These are phyloP conservation scores for Vigna angularis DNA, from an alignment of 306 rosid genomes.

Conservation along the genomic window DNA sequence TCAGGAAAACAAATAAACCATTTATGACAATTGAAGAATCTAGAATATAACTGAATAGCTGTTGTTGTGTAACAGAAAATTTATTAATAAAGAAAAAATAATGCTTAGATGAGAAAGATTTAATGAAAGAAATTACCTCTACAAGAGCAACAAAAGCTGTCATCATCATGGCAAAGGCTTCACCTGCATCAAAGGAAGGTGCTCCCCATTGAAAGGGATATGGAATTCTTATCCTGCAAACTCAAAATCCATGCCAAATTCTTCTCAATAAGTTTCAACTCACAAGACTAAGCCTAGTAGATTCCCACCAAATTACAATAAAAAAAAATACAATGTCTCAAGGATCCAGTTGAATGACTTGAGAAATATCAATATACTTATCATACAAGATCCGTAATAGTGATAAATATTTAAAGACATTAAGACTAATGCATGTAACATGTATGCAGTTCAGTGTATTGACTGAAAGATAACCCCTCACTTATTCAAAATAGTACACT, in stretches of 20 bases:
- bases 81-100: constrained; percentile 16
- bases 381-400: constrained; percentile 19
- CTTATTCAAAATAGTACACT: not conserved
- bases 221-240: constrained; percentile 95
- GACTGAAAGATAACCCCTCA: not conserved
- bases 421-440: constrained; percentile 1
- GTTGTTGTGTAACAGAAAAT: constrained; percentile 1
- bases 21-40: not conserved
- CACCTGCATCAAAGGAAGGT: constrained; percentile 98
- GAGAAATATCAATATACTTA: constrained; percentile 23
- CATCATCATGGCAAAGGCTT: constrained; percentile 99
- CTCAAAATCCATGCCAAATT: constrained; percentile 40
- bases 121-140: constrained; percentile 68
- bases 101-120: constrained; percentile 17
- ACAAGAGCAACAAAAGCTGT: constrained; percentile 90
- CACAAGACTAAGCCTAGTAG: constrained; percentile 32
- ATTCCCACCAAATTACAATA: not conserved
- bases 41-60: constrained; percentile 13
- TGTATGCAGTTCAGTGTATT: constrained; percentile 5
- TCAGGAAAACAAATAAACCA: constrained; percentile 10
- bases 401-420: constrained; percentile 18
- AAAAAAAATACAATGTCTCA: constrained; percentile 18
- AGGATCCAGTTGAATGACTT: constrained; percentile 22
- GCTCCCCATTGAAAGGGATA: constrained; percentile 99
- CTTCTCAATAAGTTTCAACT: constrained; percentile 35